A percentile compares a stretch with the other conserved stretches of the same genome.
Evolutionary conservation across 2,329 filamentous ascomycete species (phyloP).

Genomic region (Fusarium sp.): DNA sequence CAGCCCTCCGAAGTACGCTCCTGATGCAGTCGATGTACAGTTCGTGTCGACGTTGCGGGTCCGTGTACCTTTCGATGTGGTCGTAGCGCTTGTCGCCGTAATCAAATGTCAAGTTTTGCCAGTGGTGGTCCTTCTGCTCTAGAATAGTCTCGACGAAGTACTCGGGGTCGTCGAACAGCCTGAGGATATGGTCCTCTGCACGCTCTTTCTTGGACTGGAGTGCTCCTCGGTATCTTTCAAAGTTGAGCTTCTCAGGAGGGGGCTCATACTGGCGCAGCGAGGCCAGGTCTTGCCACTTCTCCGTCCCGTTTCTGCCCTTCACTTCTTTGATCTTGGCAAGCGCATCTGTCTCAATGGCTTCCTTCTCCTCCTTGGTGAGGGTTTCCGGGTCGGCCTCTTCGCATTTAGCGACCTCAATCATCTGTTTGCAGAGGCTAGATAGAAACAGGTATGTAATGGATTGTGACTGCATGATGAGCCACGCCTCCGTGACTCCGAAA

Average conservation of each 20-base stretch:
- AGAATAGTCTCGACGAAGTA: conserved; percentile 34
- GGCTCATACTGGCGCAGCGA: conserved; percentile 35
- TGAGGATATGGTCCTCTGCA: conserved; percentile 32
- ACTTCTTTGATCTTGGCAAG: not conserved
- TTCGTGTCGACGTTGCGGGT: not conserved
- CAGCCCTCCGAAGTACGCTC: conserved; percentile 31
- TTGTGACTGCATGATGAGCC: conserved; percentile 37
- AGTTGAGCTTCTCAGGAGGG: not conserved
- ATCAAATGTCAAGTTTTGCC: conserved; percentile 31
- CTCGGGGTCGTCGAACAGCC: conserved; percentile 39
- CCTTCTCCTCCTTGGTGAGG: not conserved
- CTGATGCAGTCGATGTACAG: conserved; percentile 40
- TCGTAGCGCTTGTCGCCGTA: not conserved
- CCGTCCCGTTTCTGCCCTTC: not conserved
- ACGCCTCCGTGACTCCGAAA: conserved; percentile 34
- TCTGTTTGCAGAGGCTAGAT: conserved; percentile 20
- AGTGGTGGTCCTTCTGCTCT: conserved; percentile 45
- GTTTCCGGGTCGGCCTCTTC: not conserved
- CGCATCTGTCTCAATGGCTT: not conserved
- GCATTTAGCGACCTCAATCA: conserved; percentile 10
- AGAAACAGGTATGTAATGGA: conserved; percentile 37
- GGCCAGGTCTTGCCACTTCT: conserved; percentile 31
- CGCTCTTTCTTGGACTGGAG: conserved; percentile 15
- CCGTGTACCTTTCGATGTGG: conserved; percentile 21
- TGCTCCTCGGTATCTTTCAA: conserved; percentile 8